Evolutionary conservation across 1,284 basidiomycete species (phyloP), one percentile per base, ranked within the genome.

Genomic region (Ustilago hordei): DNA sequence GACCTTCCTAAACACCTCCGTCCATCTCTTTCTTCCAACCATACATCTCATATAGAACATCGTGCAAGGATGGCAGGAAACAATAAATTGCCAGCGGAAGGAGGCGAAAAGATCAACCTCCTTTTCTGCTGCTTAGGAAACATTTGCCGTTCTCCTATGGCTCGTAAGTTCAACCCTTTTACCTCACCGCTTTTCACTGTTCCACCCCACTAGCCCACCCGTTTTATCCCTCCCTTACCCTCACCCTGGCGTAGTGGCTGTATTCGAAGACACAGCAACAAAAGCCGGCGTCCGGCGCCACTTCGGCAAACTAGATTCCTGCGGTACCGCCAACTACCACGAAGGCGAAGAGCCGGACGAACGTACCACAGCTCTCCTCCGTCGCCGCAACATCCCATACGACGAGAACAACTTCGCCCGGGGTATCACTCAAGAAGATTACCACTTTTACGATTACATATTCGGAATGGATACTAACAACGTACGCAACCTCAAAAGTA

Each of bases 391-490:
- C 8, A 83, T 88, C 23, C 86, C 87, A 2, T 86, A 87, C 61
- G 74, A 84, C 28, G 86, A 54, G 7, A 35, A 53, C 35, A 72
- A 84, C 52, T 69, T 78, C 2, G 88, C 88, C 1, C 82, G 88
- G 43, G 83, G 82, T 17, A 85, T 88, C 28, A 63, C 62, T 0
- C 52, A 55, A 8, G 19, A 59, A 11, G 88, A 89, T 80, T 89
- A 85, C 57, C 45, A 60, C 55, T 69, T 74, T 9, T 88, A 88
- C 69, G 84, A 88, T 81, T 87, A 87, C 75, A 88, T 89, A 59
- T 82, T 89, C 35, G 88, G 88, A 3, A 88, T 88, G 88, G 88
- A 84, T 71, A 64, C 66, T 15, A 71, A 81, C 82, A 88, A 88
- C 70, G 81, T 88, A 0, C 79, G 85, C 35, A 87, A 86, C 35